Percentiles rank a stretch among this genome's conserved stretches.
Conservation (phyloP, 768 basidiomycete genomes). For the Russula vinacea region DNA sequence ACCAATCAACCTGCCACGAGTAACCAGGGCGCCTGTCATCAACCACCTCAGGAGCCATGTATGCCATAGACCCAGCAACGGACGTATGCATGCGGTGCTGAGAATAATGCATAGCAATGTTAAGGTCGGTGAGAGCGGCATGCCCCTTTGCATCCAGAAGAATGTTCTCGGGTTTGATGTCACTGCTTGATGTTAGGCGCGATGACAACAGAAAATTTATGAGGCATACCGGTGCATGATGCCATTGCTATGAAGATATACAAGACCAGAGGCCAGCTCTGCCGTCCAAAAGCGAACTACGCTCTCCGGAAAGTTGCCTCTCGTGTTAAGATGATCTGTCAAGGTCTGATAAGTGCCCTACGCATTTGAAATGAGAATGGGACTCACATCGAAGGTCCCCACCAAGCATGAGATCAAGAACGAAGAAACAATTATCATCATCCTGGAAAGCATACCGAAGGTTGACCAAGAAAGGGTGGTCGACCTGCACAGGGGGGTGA, state of each 20-base stretch:
- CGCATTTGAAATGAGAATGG: constrained; percentile 1
- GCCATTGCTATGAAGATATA: constrained; percentile 85
- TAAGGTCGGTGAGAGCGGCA: constrained; percentile 97
- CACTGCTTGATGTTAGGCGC: constrained; percentile 46
- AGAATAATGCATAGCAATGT: constrained; percentile 97
- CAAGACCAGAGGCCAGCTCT: constrained; percentile 79
- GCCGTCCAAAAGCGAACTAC: constrained; percentile 84
- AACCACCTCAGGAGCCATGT: constrained; percentile 99
- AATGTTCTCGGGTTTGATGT: constrained; percentile 97
- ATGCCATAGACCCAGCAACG: constrained; percentile 97
- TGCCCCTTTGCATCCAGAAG: constrained; percentile 91
- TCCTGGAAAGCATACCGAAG: constrained; percentile 96
- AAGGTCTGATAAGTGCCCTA: constrained; percentile 16
- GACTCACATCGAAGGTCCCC: constrained; percentile 87
- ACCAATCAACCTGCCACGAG: constrained; percentile 91
- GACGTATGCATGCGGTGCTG: constrained; percentile 84
- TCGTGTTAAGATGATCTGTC: constrained; percentile 81
- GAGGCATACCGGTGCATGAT: constrained; percentile 87
- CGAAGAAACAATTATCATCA: constrained; percentile 97
- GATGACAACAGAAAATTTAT: constrained; percentile 23
- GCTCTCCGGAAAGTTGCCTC: constrained; percentile 61
- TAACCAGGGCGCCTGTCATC: constrained; percentile 73
- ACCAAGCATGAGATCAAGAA: constrained; percentile 93
- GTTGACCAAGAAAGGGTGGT: constrained; percentile 87
- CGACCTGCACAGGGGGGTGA: constrained; percentile 51